Evolutionary conservation across 2,329 filamentous ascomycete species (phyloP).

Genomic region (Ceratocystis eucalypticola): DNA sequence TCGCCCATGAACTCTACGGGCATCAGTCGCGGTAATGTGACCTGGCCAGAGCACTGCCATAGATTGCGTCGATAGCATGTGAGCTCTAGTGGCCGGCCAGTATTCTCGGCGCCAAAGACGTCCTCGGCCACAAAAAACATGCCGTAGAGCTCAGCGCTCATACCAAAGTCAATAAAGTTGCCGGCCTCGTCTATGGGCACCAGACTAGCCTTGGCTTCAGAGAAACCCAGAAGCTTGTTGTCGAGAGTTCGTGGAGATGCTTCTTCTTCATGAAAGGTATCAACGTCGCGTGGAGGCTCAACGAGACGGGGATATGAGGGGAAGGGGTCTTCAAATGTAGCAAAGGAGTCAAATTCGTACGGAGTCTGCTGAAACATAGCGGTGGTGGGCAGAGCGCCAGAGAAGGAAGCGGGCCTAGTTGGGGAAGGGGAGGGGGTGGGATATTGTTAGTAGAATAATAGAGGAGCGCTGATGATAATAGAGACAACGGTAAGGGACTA

Average conservation of each 20-base stretch:
- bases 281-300: slow-evolving; percentile 26
- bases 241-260: slow-evolving; percentile 45
- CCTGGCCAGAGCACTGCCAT: slow-evolving; percentile 83
- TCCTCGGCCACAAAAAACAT: slow-evolving; percentile 84
- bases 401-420: background rate
- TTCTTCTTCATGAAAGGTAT: slow-evolving; percentile 27
- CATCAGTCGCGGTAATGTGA: slow-evolving; percentile 42
- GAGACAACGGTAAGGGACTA: background rate
- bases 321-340: slow-evolving; percentile 50
- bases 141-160: slow-evolving; percentile 66
- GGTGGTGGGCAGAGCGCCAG: background rate
- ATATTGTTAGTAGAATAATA: background rate
- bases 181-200: slow-evolving; percentile 53
- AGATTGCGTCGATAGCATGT: slow-evolving; percentile 92
- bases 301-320: slow-evolving; percentile 39
- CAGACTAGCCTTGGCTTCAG: slow-evolving; percentile 45
- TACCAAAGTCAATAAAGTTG: slow-evolving; percentile 47
- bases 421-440: background rate
- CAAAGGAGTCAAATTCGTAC: slow-evolving; percentile 12
- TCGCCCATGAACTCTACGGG: slow-evolving; percentile 13
- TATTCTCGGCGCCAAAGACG: slow-evolving; percentile 50
- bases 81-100: slow-evolving; percentile 56
- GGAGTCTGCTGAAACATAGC: background rate
- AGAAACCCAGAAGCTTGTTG: slow-evolving; percentile 64
- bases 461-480: background rate